phyloP scores from a whole-genome alignment of 306 rosid genomes.

The Vicia sativa region DNA sequence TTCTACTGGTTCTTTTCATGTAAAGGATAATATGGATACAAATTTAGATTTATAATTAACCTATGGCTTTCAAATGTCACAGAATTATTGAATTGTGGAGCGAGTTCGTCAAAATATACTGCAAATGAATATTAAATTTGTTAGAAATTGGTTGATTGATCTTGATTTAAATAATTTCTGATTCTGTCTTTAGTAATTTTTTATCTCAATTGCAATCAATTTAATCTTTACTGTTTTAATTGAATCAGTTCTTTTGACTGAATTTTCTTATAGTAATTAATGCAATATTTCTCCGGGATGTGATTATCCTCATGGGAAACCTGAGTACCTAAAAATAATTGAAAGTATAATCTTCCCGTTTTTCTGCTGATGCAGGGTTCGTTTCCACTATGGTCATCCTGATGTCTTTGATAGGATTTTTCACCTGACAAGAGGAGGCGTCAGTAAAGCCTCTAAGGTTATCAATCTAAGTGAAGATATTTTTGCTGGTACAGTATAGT shows the following conservation, averaged over 20 bases:
- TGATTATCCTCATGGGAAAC: slow-evolving; percentile 19
- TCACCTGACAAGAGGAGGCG: slow-evolving; percentile 61
- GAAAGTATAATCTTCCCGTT: slow-evolving; percentile 20
- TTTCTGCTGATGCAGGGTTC: slow-evolving; percentile 46
- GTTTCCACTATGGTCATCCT: slow-evolving; percentile 63
- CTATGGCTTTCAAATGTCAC: slow-evolving; percentile 7
- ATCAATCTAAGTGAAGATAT: slow-evolving; percentile 58
- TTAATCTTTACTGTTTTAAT: slow-evolving; percentile 1
- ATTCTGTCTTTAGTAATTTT: background rate
- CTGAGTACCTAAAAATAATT: slow-evolving; percentile 1
- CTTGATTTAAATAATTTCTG: slow-evolving; percentile 15
- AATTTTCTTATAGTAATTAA: background rate
- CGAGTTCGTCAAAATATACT: background rate
- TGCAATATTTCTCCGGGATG: slow-evolving; percentile 9
- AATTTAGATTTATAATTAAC: slow-evolving; percentile 4
- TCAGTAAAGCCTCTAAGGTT: slow-evolving; percentile 58
- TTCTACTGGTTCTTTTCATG: slow-evolving; percentile 25
- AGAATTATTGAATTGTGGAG: background rate
- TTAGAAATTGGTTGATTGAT: slow-evolving; percentile 24
- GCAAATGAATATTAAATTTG: slow-evolving; percentile 12
- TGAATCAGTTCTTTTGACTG: slow-evolving; percentile 12
- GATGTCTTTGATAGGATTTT: slow-evolving; percentile 58
- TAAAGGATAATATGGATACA: slow-evolving; percentile 8
- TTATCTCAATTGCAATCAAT: slow-evolving; percentile 2
- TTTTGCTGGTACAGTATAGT: slow-evolving; percentile 50